Percentiles rank a stretch among this genome's conserved stretches.
Conservation (phyloP, 331 rosid genomes). For the Dryas integrifolia region DNA sequence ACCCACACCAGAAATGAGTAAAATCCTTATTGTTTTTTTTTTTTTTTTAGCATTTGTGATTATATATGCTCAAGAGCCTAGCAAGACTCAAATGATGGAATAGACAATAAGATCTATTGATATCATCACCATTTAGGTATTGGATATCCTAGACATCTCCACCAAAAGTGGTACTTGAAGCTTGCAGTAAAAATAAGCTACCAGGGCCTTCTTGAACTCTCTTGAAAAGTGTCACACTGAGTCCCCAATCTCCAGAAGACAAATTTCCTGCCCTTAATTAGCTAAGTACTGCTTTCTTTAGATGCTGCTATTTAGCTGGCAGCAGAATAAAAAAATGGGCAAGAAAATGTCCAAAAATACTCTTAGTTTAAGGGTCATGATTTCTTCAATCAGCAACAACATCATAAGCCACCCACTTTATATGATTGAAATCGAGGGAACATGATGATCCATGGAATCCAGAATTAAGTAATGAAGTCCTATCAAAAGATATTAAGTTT, state of each 20-base stretch:
- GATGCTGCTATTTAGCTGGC: background rate
- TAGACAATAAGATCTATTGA: background rate
- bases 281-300: slow-evolving; percentile 17
- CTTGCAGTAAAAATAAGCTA: background rate
- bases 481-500: slow-evolving; percentile 23
- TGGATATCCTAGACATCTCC: background rate
- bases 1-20: too few species aligned
- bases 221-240: background rate
- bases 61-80: too few species aligned
- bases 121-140: background rate
- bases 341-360: slow-evolving; percentile 11
- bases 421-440: slow-evolving; percentile 46
- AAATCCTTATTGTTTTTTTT: too few species aligned
- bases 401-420: slow-evolving; percentile 45
- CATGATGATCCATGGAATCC: slow-evolving; percentile 41
- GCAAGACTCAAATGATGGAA: too few species aligned
- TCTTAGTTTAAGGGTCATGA: slow-evolving; percentile 31
- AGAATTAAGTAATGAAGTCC: slow-evolving; percentile 40
- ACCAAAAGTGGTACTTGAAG: slow-evolving; percentile 11
- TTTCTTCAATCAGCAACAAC: slow-evolving; percentile 38
- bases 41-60: too few species aligned
- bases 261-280: too few species aligned
- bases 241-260: too few species aligned
- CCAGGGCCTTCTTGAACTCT: background rate
- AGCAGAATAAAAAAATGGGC: slow-evolving; percentile 20